Conservation (phyloP, 306 rosid genomes). For the Mucuna pruriens region DNA sequence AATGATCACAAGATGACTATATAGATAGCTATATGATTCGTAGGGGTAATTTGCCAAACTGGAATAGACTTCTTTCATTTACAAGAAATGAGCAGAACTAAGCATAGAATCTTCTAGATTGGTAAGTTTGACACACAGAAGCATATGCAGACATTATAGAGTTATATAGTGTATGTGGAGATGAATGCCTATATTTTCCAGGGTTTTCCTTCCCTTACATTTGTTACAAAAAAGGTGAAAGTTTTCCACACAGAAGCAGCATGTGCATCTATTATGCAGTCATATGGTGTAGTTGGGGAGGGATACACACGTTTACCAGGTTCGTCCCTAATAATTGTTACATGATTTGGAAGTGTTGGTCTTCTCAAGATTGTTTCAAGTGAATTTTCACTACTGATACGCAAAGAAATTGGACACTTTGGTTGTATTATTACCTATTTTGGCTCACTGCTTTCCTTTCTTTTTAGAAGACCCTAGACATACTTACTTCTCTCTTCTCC, state of each 20-base stretch:
- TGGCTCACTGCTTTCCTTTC: not conserved
- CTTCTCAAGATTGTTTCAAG: not conserved
- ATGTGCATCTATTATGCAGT: not conserved
- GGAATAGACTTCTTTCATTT: not conserved
- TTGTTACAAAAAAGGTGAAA: conserved; percentile 10
- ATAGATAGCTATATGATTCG: not conserved
- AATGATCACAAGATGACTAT: not conserved
- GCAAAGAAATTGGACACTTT: not conserved
- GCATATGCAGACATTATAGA: not conserved
- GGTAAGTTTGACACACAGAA: not conserved
- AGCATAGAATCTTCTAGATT: not conserved
- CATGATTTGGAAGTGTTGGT: not conserved
- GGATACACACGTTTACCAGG: not conserved
- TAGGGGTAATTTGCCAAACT: not conserved
- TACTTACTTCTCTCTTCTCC: not conserved
- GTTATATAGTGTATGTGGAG: not conserved
- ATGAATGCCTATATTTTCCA: not conserved
- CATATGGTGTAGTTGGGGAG: not conserved
- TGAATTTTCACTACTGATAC: not conserved
- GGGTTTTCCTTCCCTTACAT: not conserved
- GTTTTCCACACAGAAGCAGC: not conserved
- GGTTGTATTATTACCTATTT: not conserved
- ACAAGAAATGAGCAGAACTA: not conserved
- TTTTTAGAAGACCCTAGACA: not conserved
- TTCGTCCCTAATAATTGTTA: not conserved